A percentile compares a stretch with the other conserved stretches of the same genome.
These are phyloP conservation scores for Trichoderma sp. DNA, from an alignment of 2,329 filamentous ascomycete species.

Conservation along the genomic window DNA sequence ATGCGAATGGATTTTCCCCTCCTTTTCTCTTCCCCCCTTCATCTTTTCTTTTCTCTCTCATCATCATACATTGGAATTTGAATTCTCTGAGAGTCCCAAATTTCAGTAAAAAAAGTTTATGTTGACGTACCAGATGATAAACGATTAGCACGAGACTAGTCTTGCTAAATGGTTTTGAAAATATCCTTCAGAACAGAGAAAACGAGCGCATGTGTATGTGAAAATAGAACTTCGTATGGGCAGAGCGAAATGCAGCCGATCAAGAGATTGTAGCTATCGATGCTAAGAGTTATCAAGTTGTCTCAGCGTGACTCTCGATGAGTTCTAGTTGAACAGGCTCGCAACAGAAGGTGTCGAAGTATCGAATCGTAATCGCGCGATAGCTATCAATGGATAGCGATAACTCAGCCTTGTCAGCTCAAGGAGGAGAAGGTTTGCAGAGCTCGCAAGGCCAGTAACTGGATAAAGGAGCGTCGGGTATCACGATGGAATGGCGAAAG, in stretches of 20 bases:
- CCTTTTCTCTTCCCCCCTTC: background rate
- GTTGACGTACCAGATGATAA: slow-evolving; percentile 14
- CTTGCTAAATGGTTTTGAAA: background rate
- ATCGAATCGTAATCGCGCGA: slow-evolving; percentile 29
- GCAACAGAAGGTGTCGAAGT: slow-evolving; percentile 33
- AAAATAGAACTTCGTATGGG: background rate
- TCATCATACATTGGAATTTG: background rate
- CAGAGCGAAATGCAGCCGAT: background rate
- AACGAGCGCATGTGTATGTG: background rate
- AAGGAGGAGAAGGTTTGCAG: slow-evolving; percentile 6
- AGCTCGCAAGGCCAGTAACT: slow-evolving; percentile 2
- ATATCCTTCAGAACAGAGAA: background rate
- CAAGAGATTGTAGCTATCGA: background rate
- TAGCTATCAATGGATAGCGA: slow-evolving; percentile 26
- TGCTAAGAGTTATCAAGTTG: slow-evolving; percentile 20
- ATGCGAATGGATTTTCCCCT: background rate
- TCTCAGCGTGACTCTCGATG: slow-evolving; percentile 34
- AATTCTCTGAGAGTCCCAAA: background rate
- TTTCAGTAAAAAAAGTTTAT: background rate
- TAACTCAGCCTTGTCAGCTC: slow-evolving; percentile 24
- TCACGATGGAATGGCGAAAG: slow-evolving; percentile 16
- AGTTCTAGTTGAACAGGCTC: slow-evolving; percentile 37
- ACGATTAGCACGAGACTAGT: background rate
- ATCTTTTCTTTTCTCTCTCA: background rate
- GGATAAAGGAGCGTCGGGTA: slow-evolving; percentile 22